Evolutionary conservation across 129 eudicot species (phyloP), one percentile per base, ranked within the genome.

Genomic region (Pittosporum tobira): DNA sequence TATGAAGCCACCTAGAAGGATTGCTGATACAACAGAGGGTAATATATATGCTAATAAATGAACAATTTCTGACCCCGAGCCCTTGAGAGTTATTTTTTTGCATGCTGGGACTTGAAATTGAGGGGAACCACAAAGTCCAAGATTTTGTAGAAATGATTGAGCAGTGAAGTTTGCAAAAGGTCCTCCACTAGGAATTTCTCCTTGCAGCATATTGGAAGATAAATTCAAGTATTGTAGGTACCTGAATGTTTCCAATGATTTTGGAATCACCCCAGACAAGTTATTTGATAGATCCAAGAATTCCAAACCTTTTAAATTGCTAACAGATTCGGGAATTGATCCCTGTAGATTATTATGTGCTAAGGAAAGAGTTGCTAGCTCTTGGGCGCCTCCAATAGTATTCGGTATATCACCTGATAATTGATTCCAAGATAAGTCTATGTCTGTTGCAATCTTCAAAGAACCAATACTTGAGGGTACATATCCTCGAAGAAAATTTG

Each of bases 91-190:
- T 3, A n/a, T 21, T 5, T 19, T 42, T 27, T 51, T 19, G 42
- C 74, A 62, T 47, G 65, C 20, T 25, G 31, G 51, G 15, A 70
- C 49, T 1, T 31, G 66, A 5, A 71, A 56, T 26, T 45, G 21
- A 6, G 69, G 57, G 5, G 63, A 19, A 22, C 76, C 76, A 63
- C 76, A 71, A 7, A 71, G 22, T 19, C 24, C 48, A 29, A 52
- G 40, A 48, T 71, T 71, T 40, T 19, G 31, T 44, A 65, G 25
- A 64, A 64, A n/a, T 64, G 50, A n/a, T n/a, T n/a, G n/a, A n/a
- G n/a, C n/a, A n/a, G n/a, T n/a, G n/a, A n/a, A n/a, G n/a, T n/a
- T n/a, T 6, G 25, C 34, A 14, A 64, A 64, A 31, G 28, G 21
- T 48, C 69, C 69, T 31, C 49, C 40, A 19, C 5, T 24, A 1